phyloP scores from a whole-genome alignment of 805 yeast genomes.

The Zygoascus ofunaensis region DNA sequence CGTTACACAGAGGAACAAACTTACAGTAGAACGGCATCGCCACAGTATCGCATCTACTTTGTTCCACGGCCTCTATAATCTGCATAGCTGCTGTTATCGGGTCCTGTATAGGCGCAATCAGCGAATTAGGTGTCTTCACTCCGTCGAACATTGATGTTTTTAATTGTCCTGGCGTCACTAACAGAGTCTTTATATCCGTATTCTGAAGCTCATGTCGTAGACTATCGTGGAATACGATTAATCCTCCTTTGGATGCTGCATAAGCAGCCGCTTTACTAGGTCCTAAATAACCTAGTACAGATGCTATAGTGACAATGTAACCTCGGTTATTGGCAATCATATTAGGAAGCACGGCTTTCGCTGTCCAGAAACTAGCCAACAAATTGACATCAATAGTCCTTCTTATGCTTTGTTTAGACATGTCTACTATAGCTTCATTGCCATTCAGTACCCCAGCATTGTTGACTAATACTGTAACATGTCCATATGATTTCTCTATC shows the following conservation, averaged over 20 bases:
- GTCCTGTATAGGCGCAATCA: slow-evolving; percentile 75
- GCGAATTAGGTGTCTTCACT: slow-evolving; percentile 61
- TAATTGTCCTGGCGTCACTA: slow-evolving; percentile 84
- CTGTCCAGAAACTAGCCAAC: slow-evolving; percentile 59
- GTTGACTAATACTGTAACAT: slow-evolving; percentile 56
- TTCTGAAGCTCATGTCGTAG: slow-evolving; percentile 52
- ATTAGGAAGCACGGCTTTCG: slow-evolving; percentile 60
- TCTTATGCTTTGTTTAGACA: slow-evolving; percentile 44
- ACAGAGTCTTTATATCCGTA: slow-evolving; percentile 53
- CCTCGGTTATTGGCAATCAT: slow-evolving; percentile 60
- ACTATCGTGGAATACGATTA: slow-evolving; percentile 75
- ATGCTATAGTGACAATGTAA: slow-evolving; percentile 69
- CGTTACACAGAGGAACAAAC: slow-evolving; percentile 8
- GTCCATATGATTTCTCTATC: slow-evolving; percentile 43
- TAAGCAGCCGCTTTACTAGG: slow-evolving; percentile 72
- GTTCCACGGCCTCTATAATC: slow-evolving; percentile 46
- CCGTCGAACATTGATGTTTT: slow-evolving; percentile 65
- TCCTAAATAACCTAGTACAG: slow-evolving; percentile 74
- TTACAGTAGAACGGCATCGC: slow-evolving; percentile 15
- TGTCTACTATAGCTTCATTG: slow-evolving; percentile 50
- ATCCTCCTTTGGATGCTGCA: slow-evolving; percentile 85
- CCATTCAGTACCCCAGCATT: slow-evolving; percentile 66
- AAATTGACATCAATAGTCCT: slow-evolving; percentile 56
- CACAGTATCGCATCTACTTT: slow-evolving; percentile 34
- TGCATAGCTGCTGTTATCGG: slow-evolving; percentile 56